Base-by-base conservation (phyloP, 345 rosid genomes). In the Sisymbrium altissimum region DNA sequence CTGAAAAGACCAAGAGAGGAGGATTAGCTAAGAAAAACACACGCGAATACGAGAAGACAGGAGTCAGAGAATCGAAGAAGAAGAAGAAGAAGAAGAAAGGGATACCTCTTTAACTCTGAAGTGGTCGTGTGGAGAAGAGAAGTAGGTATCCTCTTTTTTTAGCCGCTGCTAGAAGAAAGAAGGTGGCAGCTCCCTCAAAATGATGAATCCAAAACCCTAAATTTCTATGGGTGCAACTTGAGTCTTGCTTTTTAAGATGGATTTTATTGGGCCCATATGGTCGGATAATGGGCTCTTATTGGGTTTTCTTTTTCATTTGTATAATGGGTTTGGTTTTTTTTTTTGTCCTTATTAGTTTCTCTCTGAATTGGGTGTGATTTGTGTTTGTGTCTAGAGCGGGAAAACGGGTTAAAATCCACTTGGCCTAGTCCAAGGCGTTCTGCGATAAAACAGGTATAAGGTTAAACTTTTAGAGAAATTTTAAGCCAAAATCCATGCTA, bases 121-220 rank as follows among this genome's bases (percentile, higher is more conserved):
- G 35, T 5, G 35, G 6, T 35, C 45, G 41, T 23, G 61, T n/a
- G 62, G 43, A 35, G 23, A 36, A 56, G 25, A 70, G 29, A 23
- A 27, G 10, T 62, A 74, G 49, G 49, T 61, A 4, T 3, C 5
- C 7, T 39, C 29, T 27, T 27, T 27, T 21, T 73, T 35, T 6
- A 44, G 65, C 78, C 39, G 66, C 72, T 6, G 68, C 58, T 48
- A 10, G 67, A 25, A 23, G 67, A 59, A n/a, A 59, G 66, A 10
- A 7, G 7, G 53, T 48, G 13, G 17, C 3, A 29, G 52, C 76
- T 50, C 44, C n/a, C n/a, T 27, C 29, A 27, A 2, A 2, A 32
- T 30, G 46, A 35, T 10, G 59, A 55, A 23, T 9, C 1, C 15
- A 56, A 61, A 73, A 73, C 65, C 78, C 78, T 64, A 64, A 40